Percentiles rank a stretch among this genome's conserved stretches.
Conservation (phyloP, 1,284 basidiomycete species). For the Boletellus sp. region DNA sequence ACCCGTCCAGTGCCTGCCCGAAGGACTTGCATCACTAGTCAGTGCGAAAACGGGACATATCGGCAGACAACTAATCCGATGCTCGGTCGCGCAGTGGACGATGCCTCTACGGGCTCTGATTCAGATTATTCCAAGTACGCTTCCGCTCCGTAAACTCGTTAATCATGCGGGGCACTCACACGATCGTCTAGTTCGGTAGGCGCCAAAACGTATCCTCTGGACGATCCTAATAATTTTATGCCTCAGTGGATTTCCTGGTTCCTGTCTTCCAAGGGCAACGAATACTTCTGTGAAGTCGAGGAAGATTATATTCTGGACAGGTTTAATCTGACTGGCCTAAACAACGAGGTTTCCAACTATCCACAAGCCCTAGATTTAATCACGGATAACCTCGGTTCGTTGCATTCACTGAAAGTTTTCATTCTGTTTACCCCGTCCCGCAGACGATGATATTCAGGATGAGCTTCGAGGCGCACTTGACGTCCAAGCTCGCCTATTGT, state of each 20-base stretch:
- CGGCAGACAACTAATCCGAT: conserved; percentile 27
- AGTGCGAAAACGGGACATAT: conserved; percentile 17
- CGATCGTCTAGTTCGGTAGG: conserved; percentile 41
- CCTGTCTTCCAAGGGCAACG: conserved; percentile 92
- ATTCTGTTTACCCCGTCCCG: background rate
- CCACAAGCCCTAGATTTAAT: conserved; percentile 93
- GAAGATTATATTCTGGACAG: conserved; percentile 98
- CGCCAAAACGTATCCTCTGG: conserved; percentile 2
- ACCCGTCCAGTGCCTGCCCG: background rate
- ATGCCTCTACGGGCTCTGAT: conserved; percentile 81
- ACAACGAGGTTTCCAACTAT: conserved; percentile 95
- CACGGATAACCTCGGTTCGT: conserved; percentile 84
- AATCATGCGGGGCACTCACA: conserved; percentile 11
- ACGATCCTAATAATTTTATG: conserved; percentile 15
- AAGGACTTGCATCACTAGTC: conserved; percentile 15
- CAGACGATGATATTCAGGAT: conserved; percentile 79
- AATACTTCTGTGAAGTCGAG: conserved; percentile 99
- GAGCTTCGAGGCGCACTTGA: conserved; percentile 81
- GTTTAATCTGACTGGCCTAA: conserved; percentile 96
- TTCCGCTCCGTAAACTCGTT: conserved; percentile 5
- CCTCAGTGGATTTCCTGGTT: conserved; percentile 97
- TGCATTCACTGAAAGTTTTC: background rate
- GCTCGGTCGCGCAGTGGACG: conserved; percentile 64
- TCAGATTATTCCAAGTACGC: conserved; percentile 85
- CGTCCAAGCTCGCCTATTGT: conserved; percentile 84